These are phyloP conservation scores for Luzula sylvatica DNA, from an alignment of 176 grass and related monocot genomes.

Conservation along the genomic window DNA sequence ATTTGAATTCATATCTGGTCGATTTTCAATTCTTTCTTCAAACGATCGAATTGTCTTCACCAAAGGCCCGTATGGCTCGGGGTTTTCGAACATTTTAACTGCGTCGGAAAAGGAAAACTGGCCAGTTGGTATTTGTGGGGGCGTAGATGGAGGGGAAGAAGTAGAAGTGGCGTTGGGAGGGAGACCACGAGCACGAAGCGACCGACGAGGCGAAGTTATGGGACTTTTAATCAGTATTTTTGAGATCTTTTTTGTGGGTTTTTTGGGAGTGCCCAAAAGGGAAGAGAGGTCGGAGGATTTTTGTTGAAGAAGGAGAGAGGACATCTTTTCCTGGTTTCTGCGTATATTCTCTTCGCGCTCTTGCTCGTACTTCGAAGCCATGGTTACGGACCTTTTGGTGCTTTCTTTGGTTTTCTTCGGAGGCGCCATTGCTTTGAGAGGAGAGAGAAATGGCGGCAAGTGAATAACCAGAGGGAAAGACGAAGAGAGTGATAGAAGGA, in stretches of 20 bases:
- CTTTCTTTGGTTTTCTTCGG: neutral
- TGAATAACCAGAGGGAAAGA: too few species aligned
- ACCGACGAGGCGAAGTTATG: constrained; percentile 34
- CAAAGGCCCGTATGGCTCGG: neutral
- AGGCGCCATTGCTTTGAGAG: neutral
- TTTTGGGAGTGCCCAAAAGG: constrained; percentile 13
- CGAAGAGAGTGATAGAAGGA: too few species aligned
- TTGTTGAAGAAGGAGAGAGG: constrained; percentile 37
- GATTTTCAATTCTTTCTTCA: neutral
- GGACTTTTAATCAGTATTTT: constrained; percentile 4
- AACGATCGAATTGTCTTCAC: neutral
- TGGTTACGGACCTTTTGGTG: neutral
- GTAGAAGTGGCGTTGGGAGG: constrained; percentile 1
- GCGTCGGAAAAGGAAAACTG: neutral
- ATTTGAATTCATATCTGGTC: neutral
- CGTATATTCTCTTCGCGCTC: constrained; percentile 36
- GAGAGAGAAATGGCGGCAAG: too few species aligned
- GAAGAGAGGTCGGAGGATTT: constrained; percentile 40
- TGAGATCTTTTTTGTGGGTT: constrained; percentile 18
- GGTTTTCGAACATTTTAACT: too few species aligned
- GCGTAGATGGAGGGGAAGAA: neutral
- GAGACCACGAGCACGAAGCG: constrained; percentile 45
- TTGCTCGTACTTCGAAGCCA: constrained; percentile 25
- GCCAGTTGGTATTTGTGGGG: neutral
- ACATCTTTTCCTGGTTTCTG: constrained; percentile 42